Evolutionary conservation across 228 moss, liverwort and hornwort species (phyloP).

Genomic region (Sphagnum fallax): DNA sequence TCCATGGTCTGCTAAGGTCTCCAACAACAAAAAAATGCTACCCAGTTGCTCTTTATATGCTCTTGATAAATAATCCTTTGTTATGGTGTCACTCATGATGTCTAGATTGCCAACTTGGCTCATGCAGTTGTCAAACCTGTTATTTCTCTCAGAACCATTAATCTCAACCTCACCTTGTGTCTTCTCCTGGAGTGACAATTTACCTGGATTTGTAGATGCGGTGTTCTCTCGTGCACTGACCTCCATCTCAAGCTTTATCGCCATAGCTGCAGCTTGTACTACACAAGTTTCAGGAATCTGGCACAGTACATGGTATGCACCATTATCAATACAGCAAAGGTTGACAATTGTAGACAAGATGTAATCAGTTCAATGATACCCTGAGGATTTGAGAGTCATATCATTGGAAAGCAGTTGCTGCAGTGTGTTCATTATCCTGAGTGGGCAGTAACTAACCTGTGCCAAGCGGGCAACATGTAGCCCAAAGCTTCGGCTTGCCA

Average conservation of each 20-base stretch:
- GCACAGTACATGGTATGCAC: neutral
- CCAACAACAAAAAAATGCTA: too few species aligned
- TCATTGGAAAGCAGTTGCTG: neutral
- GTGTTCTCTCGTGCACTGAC: constrained; percentile 43
- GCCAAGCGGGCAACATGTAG: constrained; percentile 94
- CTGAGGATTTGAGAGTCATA: neutral
- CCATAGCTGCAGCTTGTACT: constrained; percentile 65
- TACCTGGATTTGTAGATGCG: neutral
- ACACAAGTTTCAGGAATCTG: constrained; percentile 84
- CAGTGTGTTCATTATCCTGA: neutral
- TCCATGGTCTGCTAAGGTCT: neutral
- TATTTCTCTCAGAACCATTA: neutral
- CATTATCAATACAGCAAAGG: too few species aligned
- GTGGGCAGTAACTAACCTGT: constrained; percentile 38
- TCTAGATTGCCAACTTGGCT: neutral
- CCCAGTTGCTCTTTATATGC: neutral
- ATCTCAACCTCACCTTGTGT: neutral
- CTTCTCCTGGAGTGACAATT: neutral
- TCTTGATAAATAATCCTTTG: neutral
- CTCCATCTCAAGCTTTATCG: constrained; percentile 73
- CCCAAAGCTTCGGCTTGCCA: constrained; percentile 92
- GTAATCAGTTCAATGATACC: neutral
- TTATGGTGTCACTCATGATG: neutral
- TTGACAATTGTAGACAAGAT: neutral
- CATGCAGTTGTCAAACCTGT: neutral